Evolutionary conservation across 768 basidiomycete genomes (phyloP), one percentile per base, ranked within the genome.

Genomic region (Baorangia bicolor): DNA sequence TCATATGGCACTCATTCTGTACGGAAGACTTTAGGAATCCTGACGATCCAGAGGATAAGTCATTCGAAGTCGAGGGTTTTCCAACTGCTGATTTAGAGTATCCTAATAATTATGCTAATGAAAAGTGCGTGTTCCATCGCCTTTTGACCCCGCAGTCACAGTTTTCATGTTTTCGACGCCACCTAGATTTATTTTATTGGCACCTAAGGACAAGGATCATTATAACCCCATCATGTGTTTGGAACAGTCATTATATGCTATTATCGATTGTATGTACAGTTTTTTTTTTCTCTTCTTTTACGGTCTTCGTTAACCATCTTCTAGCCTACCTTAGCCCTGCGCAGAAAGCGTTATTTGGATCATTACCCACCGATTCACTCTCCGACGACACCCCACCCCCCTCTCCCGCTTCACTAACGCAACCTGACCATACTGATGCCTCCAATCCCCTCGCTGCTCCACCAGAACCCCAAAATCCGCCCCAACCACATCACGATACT

Each of bases 151-250:
- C 5, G 3, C 14, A n/a, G 12, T 27, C 28, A n/a, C 25, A 16
- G n/a, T 41, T 18, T 34, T 55, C 62, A 56, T 47, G 21, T 40
- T 27, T 5, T 16, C 25, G 40, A 2, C 13, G 7, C 49, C 57
- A 13, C 53, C 0, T 20, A 92, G 90, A 68, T 93, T 85, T 74
- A 80, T 89, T 58, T 78, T 93, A 56, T 79, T 93, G 49, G 84
- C 80, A 41, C 92, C 92, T 30, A 90, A 85, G 64, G 91, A 94
- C 76, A 84, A 84, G 61, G 90, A 94, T 62, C 89, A 92, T 61
- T 94, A 92, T 71, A 88, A 90, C 67, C 92, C 92, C 14, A 86
- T 94, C 53, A 80, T 87, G 77, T 88, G 88, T 65, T 75, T 94
- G 33, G 87, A 90, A 73, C 77, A 79, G 56, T 80, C 86, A 12